phyloP scores from a whole-genome alignment of 768 basidiomycete species.

The Lepiota venenata region DNA sequence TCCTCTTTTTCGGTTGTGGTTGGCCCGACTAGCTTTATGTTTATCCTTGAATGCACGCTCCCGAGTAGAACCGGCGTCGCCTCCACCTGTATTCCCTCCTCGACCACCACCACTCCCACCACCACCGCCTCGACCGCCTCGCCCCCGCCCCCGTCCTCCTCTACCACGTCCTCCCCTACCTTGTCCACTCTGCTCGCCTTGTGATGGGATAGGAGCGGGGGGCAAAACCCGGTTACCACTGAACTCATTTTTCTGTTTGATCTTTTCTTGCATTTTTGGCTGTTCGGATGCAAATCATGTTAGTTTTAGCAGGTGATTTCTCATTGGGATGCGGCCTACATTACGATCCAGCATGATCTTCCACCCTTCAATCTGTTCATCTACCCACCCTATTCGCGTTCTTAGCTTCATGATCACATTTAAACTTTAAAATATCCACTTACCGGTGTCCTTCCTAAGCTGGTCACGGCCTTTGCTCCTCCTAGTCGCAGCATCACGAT shows the following conservation, averaged over 20 bases:
- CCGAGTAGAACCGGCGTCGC: constrained; percentile 29
- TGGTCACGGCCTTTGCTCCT: constrained; percentile 64
- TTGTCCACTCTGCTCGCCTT: constrained; percentile 6
- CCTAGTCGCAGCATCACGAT: constrained; percentile 70
- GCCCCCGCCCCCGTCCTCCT: constrained; percentile 20
- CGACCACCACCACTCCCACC: constrained; percentile 39
- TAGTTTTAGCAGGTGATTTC: not conserved
- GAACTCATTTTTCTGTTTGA: constrained; percentile 76
- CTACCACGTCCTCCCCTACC: constrained; percentile 26
- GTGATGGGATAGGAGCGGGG: not conserved
- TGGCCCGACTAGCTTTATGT: constrained; percentile 68
- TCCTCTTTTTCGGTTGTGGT: constrained; percentile 76
- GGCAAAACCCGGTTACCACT: constrained; percentile 49
- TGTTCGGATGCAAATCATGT: constrained; percentile 19
- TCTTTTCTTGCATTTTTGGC: constrained; percentile 67
- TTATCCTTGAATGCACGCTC: constrained; percentile 75
- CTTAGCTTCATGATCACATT: not conserved
- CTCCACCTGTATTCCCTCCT: constrained; percentile 32
- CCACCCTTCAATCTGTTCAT: constrained; percentile 95
- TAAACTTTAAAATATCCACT: constrained; percentile 11
- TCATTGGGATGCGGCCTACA: constrained; percentile 42
- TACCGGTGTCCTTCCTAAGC: constrained; percentile 67
- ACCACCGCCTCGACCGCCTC: constrained; percentile 31
- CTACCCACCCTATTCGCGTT: constrained; percentile 52
- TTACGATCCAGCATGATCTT: constrained; percentile 85